Evolutionary conservation across 225 moss, liverwort and hornwort species (phyloP).

Genomic region (Neckera pumila): DNA sequence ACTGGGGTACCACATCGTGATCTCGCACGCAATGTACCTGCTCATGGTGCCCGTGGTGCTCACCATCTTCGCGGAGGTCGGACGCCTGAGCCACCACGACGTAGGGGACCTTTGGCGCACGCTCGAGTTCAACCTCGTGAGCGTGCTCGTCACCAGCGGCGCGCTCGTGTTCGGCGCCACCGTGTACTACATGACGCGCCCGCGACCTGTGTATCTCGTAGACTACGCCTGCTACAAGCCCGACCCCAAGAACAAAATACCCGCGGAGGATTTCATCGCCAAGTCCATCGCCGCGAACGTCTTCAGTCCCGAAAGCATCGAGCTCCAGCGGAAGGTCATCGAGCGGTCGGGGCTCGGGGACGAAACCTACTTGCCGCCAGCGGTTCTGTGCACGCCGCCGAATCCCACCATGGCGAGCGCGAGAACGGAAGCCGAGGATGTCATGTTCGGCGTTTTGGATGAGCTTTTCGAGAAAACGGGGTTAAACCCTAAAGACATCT

Average conservation of each 20-base stretch:
- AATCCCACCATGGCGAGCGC: conserved; percentile 51
- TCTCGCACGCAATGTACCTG: conserved; percentile 73
- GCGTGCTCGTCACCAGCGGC: conserved; percentile 50
- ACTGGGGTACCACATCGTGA: conserved; percentile 74
- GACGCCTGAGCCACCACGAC: conserved; percentile 59
- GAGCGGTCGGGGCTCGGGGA: conserved; percentile 66
- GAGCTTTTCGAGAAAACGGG: conserved; percentile 67
- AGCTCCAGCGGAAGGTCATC: conserved; percentile 52
- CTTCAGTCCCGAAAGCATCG: conserved; percentile 47
- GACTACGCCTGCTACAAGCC: conserved; percentile 75
- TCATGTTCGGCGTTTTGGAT: conserved; percentile 76
- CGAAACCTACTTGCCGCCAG: conserved; percentile 57
- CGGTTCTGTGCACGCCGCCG: conserved; percentile 34
- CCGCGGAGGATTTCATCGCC: conserved; percentile 8
- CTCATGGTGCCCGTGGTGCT: conserved; percentile 53
- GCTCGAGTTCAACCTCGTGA: conserved; percentile 66
- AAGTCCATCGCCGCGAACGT: conserved; percentile 14
- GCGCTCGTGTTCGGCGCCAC: conserved; percentile 60
- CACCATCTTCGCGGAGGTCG: conserved; percentile 55
- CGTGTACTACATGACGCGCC: conserved; percentile 53
- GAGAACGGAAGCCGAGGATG: conserved; percentile 47
- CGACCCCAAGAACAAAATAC: conserved; percentile 20
- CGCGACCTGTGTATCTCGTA: conserved; percentile 54
- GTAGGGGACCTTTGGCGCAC: conserved; percentile 55
- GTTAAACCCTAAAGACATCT: conserved; percentile 64